Conservation (phyloP, 441 rosid genomes). For the Populus hybrid region DNA sequence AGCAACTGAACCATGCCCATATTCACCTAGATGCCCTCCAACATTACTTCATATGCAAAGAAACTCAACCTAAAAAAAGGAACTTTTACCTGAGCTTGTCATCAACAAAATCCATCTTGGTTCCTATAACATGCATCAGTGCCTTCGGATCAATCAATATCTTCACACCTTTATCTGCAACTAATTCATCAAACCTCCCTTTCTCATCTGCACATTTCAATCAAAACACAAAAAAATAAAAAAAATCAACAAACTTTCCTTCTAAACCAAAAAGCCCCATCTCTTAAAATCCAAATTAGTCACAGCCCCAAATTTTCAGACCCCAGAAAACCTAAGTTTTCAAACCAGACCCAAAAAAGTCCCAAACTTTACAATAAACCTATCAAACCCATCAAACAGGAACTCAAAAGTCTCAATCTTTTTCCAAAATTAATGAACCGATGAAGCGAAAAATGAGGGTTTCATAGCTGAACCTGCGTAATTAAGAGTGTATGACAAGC, state of each 20-base stretch:
- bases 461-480: conserved; percentile 52
- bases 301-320: not conserved
- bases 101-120: conserved; percentile 87
- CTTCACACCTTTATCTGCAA: conserved; percentile 84
- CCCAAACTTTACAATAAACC: not conserved
- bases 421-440: not conserved
- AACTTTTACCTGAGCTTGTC: conserved; percentile 72
- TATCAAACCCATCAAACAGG: not conserved
- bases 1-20: not conserved
- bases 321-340: not conserved
- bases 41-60: not conserved
- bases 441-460: not conserved
- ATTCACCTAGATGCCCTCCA: not conserved
- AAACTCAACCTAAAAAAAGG: not conserved
- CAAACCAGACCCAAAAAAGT: not conserved
- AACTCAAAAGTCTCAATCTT: not conserved
- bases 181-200: conserved; percentile 78
- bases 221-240: not conserved
- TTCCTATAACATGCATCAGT: conserved; percentile 88
- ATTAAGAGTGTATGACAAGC: conserved; percentile 78
- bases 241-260: not conserved
- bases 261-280: not conserved
- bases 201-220: conserved; percentile 50
- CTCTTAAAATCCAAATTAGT: not conserved
- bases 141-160: conserved; percentile 88